Conservation (phyloP, 108 stramenopile genomes). For the Skeletonema tropicum region DNA sequence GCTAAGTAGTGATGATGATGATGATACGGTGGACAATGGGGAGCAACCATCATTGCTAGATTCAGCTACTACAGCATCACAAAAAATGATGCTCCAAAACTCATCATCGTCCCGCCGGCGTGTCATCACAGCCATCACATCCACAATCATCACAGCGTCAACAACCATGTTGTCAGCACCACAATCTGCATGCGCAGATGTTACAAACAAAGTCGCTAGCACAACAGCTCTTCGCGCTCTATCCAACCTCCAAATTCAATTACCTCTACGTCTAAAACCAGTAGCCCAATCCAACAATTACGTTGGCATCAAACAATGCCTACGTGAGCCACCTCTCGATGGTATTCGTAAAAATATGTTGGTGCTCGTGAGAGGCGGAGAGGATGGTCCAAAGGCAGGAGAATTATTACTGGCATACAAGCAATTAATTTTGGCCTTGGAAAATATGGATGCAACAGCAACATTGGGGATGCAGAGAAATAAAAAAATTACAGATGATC, state of each 20-base stretch:
- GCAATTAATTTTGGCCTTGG: conserved; percentile 44
- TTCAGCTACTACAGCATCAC: neutral
- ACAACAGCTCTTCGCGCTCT: conserved; percentile 57
- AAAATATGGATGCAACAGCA: conserved; percentile 54
- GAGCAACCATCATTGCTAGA: too few species aligned
- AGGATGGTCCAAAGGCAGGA: conserved; percentile 62
- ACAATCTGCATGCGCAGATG: conserved; percentile 46
- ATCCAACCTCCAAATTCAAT: conserved; percentile 35
- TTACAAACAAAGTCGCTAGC: conserved; percentile 67
- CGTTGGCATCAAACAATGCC: conserved; percentile 30
- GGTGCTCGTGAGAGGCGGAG: conserved; percentile 54
- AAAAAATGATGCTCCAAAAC: too few species aligned
- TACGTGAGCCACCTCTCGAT: conserved; percentile 44
- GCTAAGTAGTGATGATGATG: too few species aligned
- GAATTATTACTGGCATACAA: conserved; percentile 46
- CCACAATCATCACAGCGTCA: neutral
- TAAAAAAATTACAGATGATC: conserved; percentile 2
- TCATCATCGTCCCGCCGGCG: neutral
- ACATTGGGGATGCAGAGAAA: conserved; percentile 41
- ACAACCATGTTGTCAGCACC: neutral
- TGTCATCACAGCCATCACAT: neutral
- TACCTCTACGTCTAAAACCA: conserved; percentile 35
- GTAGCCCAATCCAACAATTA: conserved; percentile 37
- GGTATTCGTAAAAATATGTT: conserved; percentile 51
- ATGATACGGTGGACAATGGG: too few species aligned